Evolutionary conservation across 306 rosid species (phyloP), one percentile per base, ranked within the genome.

Genomic region (Rubus parviflorus): DNA sequence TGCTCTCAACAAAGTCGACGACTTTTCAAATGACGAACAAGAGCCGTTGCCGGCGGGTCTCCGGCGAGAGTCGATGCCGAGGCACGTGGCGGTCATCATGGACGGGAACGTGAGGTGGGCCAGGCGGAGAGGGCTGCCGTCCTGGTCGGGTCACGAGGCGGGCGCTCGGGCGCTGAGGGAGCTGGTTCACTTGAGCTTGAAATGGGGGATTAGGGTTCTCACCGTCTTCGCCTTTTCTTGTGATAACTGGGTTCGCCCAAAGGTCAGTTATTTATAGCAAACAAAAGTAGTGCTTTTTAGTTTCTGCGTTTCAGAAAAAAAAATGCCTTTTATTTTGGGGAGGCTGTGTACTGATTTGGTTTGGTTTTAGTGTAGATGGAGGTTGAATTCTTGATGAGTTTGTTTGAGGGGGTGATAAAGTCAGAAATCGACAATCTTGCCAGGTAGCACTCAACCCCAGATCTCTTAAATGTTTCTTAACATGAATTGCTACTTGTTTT

Each of bases 51-150:
- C 92, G 11, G 52, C 12, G 6, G 90, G 74, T 38, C 92, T 93
- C 2, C 60, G 23, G 43, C 75, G 60, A 70, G 97, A 91, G 68
- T 46, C 85, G 80, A 83, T 93, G 90, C 97, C 95, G 66, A 93
- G 81, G 78, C 98, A 93, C 79, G 97, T 93, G 80, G 98, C 96
- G 37, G 84, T 93, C 54, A 93, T 93, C 6, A 87, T 91, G 93
- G 98, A 93, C 35, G 97, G 96, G 3, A 88, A 93, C 47, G 87
- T 83, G 62, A 76, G 97, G 86, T 93, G 98, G 96, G 98, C 93
- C 16, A 53, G 68, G 84, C n/a, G 53, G 88, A 79, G 75, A 51
- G 81, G 84, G 8, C 40, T 86, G 81, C 65, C 88, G 58, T 47
- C 81, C n/a, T 76, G 83, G 12, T 81, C 73, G 2, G 98, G 97